Conservation (phyloP, 2,329 filamentous ascomycete species). For the Pseudomassariella vexata region DNA sequence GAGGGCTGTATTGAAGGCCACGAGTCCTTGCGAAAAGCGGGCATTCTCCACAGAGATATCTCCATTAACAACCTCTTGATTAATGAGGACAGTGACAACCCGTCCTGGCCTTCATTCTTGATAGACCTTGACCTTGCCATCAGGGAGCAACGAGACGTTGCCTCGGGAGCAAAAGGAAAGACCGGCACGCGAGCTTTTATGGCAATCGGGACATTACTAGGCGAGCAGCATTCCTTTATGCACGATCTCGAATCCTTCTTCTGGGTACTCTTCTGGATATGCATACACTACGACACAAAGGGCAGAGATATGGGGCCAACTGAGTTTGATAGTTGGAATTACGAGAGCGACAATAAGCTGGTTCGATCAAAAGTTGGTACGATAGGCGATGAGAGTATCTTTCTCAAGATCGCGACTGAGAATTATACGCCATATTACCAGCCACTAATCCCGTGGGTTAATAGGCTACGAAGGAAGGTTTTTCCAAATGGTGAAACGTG, state of each 20-base stretch:
- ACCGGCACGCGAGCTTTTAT: conserved; percentile 24
- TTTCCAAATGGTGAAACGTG: conserved; percentile 25
- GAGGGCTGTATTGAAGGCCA: conserved; percentile 28
- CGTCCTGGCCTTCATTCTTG: conserved; percentile 24
- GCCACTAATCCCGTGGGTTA: conserved; percentile 29
- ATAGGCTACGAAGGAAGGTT: conserved; percentile 26
- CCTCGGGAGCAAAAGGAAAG: conserved; percentile 27
- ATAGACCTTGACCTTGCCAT: conserved; percentile 28
- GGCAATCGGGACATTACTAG: conserved; percentile 10
- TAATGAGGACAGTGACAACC: conserved; percentile 28
- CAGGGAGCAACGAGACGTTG: conserved; percentile 18
- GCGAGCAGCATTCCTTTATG: conserved; percentile 9
- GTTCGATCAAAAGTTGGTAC: not conserved
- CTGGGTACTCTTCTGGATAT: conserved; percentile 35
- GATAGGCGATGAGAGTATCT: conserved; percentile 10
- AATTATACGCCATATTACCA: conserved; percentile 30
- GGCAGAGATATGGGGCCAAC: conserved; percentile 9
- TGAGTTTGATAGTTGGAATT: conserved; percentile 8
- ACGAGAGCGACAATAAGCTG: conserved; percentile 4
- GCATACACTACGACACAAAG: conserved; percentile 26
- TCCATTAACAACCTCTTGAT: conserved; percentile 35
- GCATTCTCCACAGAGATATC: conserved; percentile 33
- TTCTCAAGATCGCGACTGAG: conserved; percentile 19
- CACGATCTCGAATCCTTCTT: conserved; percentile 31
- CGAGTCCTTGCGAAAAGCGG: conserved; percentile 21